Conservation (phyloP, 176 grass and related monocot genomes). For the Aegilops bicornis region DNA sequence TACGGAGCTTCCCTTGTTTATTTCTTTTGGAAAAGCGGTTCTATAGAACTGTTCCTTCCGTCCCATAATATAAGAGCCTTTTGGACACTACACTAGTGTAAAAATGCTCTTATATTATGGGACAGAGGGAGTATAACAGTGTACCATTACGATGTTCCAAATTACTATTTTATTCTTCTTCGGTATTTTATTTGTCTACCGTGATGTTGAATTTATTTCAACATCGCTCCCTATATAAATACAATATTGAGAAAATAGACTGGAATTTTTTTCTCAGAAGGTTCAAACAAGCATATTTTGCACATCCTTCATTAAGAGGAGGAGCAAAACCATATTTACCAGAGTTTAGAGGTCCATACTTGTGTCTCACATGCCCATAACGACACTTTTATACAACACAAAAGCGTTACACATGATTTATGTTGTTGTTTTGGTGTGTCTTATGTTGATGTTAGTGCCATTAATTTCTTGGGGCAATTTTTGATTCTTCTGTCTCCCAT, state of each 20-base stretch:
- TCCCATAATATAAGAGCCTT: too few relatives aligned
- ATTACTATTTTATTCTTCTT: conserved; percentile 1
- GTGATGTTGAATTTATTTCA: neutral
- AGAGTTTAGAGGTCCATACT: conserved; percentile 6
- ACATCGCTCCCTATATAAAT: neutral
- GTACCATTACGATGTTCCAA: neutral
- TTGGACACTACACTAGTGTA: too few relatives aligned
- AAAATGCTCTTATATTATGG: too few relatives aligned
- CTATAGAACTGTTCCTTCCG: too few relatives aligned
- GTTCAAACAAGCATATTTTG: conserved; percentile 15
- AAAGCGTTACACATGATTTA: neutral
- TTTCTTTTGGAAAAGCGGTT: neutral
- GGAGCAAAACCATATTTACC: neutral
- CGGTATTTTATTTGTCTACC: neutral
- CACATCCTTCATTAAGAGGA: neutral
- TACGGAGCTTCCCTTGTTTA: neutral
- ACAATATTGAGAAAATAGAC: neutral
- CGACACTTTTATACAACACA: neutral
- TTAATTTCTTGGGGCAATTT: conserved; percentile 6
- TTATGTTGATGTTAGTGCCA: conserved; percentile 1
- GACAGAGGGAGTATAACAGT: neutral
- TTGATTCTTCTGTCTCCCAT: neutral
- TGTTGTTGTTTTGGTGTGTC: neutral
- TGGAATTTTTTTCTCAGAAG: neutral
- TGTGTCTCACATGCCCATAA: neutral